Conservation (phyloP, 257 asterid species). For the Voacanga thouarsii region DNA sequence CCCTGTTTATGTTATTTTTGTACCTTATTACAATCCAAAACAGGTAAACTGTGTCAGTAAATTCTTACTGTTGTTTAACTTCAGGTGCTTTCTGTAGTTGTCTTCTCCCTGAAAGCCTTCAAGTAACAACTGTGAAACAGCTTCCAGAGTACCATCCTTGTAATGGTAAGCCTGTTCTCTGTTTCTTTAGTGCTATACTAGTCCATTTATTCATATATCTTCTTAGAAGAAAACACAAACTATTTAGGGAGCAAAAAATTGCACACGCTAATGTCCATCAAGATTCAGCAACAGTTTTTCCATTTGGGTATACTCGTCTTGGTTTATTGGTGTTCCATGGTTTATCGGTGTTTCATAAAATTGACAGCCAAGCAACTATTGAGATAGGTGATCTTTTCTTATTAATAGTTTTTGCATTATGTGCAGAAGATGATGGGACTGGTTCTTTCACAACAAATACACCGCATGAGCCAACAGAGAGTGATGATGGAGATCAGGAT, state of each 20-base stretch:
- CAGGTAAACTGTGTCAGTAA: background rate
- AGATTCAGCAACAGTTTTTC: background rate
- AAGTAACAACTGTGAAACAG: constrained; percentile 49
- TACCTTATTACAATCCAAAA: background rate
- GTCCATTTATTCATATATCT: background rate
- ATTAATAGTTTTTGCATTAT: background rate
- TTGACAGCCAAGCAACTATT: background rate
- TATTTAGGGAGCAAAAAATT: background rate
- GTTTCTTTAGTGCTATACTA: background rate
- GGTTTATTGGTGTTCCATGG: background rate
- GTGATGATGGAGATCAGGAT: constrained; percentile 47
- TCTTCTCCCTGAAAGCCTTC: constrained; percentile 55
- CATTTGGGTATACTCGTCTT: background rate
- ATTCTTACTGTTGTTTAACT: constrained; percentile 7
- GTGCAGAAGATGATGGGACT: constrained; percentile 41
- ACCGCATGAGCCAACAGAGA: constrained; percentile 33
- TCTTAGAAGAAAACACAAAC: background rate
- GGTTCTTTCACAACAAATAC: constrained; percentile 30
- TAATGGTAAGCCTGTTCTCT: constrained; percentile 28
- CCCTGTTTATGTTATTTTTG: background rate
- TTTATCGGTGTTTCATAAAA: background rate
- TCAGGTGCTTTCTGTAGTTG: constrained; percentile 55
- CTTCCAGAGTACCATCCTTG: constrained; percentile 47
- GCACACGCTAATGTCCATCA: background rate
- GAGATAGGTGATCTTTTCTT: background rate